Base-by-base conservation (phyloP, 2,329 filamentous ascomycete species). In the Curvularia eragrostidis region DNA sequence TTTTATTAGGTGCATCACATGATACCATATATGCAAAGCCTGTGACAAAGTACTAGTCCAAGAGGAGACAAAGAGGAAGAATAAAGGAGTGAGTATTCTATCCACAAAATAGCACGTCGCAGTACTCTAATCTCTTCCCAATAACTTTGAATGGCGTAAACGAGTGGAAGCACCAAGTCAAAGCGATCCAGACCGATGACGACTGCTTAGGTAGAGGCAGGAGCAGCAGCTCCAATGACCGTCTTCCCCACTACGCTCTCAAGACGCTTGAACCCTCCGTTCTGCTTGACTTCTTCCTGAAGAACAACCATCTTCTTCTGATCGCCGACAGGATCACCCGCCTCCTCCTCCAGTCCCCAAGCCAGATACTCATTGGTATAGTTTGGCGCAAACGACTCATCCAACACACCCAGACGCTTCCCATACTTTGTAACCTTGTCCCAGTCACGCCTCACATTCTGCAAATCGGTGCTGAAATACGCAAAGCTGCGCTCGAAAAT, bases 401-500 rank as follows among this genome's bases (percentile, higher is more conserved):
- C 81, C 56, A 93, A 72, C 23, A 93, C 87, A 3, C 85, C 87
- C 2, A 93, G 81, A 3, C 89, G 82, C 82, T 91, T 91, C 30
- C 90, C 89, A 71, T 93, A 93, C 62, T 81, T 83, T 44, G 90
- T 92, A 10, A 92, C 90, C 82, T 93, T 92, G 56, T 82, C 77
- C 90, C 90, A 93, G 78, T 93, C 90, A 47, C 90, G 85, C 52
- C 76, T 66, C 5, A 93, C 89, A 65, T 93, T 93, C 84, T 90
- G 89, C 63, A 92, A 72, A 65, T 92, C 89, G 63, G 83, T 83
- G 57, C 86, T 90, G 75, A 92, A 90, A 81, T 91, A 92, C 19
- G 89, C 89, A 68, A 86, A 93, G 67, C 87, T 90, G 59, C 89
- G 87, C 82, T 92, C 89, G 69, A 90, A 92, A 76, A 93, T 91